phyloP scores from a whole-genome alignment of 306 rosid species.

The Rubus idaeus region DNA sequence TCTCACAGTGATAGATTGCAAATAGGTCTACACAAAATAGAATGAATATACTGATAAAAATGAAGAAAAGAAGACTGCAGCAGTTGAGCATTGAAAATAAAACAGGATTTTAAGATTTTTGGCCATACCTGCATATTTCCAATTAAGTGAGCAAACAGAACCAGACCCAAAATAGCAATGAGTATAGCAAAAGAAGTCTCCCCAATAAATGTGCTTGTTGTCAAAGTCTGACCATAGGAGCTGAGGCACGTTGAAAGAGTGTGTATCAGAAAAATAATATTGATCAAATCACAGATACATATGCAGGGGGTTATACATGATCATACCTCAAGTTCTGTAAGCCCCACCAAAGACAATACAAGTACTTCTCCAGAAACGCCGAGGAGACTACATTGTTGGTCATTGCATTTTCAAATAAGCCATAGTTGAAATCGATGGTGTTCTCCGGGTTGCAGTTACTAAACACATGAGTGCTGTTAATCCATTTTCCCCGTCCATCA shows the following conservation, averaged over 20 bases:
- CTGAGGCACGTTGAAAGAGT: constrained; percentile 39
- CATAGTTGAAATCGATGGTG: constrained; percentile 50
- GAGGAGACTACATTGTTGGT: constrained; percentile 53
- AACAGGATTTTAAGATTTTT: too few species aligned
- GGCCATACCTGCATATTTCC: constrained; percentile 89
- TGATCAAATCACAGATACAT: not conserved
- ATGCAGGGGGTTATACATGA: not conserved
- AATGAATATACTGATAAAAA: not conserved
- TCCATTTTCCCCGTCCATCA: constrained; percentile 53
- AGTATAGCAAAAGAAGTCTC: constrained; percentile 86
- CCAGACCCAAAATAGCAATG: constrained; percentile 74
- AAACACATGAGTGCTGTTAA: constrained; percentile 54
- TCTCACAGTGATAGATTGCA: constrained; percentile 89
- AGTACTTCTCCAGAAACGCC: constrained; percentile 63
- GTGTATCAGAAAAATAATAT: not conserved
- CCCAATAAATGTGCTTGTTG: constrained; percentile 63
- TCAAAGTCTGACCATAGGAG: constrained; percentile 73
- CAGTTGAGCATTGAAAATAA: too few species aligned
- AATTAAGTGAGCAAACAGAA: constrained; percentile 86
- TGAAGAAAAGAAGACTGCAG: not conserved
- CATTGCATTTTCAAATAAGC: constrained; percentile 62
- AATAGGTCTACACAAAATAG: constrained; percentile 61
- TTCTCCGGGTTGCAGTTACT: constrained; percentile 60
- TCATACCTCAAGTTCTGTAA: constrained; percentile 89
- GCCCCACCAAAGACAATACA: constrained; percentile 96